These are phyloP conservation scores for Amaranthus hypochondriacus DNA, from an alignment of 148 eudicot genomes.

Conservation along the genomic window DNA sequence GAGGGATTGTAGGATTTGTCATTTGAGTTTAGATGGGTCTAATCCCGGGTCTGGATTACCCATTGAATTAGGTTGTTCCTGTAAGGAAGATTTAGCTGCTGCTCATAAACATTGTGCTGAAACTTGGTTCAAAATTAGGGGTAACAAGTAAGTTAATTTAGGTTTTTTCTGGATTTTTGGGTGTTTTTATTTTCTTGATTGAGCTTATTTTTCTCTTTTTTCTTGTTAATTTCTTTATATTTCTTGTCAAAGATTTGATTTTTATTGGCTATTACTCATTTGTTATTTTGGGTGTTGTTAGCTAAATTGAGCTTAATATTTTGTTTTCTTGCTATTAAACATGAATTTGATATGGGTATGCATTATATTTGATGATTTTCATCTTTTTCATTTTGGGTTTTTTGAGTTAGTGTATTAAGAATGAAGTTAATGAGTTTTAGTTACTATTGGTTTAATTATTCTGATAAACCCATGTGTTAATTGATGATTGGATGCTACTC, in stretches of 20 bases:
- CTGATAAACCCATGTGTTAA: background rate
- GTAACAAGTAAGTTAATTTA: constrained; percentile 58
- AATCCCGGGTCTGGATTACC: constrained; percentile 52
- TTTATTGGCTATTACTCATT: background rate
- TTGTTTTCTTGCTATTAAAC: too few species aligned
- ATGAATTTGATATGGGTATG: too few species aligned
- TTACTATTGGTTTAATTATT: background rate
- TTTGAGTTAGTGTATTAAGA: too few species aligned
- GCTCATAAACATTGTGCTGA: constrained; percentile 89
- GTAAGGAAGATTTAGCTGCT: constrained; percentile 86
- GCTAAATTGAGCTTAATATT: too few species aligned
- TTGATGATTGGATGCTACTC: background rate
- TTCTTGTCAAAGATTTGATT: background rate
- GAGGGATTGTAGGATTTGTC: constrained; percentile 83
- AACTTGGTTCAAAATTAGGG: constrained; percentile 91
- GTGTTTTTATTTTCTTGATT: too few species aligned
- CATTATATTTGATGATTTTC: too few species aligned
- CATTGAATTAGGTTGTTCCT: constrained; percentile 80
- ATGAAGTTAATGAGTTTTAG: background rate
- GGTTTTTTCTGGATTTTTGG: too few species aligned
- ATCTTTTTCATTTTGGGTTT: too few species aligned
- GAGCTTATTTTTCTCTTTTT: too few species aligned
- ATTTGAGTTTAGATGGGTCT: constrained; percentile 60
- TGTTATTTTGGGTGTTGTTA: too few species aligned
- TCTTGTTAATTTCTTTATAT: background rate